These are phyloP conservation scores for Mycena galopus DNA, from an alignment of 768 basidiomycete species.

Conservation along the genomic window DNA sequence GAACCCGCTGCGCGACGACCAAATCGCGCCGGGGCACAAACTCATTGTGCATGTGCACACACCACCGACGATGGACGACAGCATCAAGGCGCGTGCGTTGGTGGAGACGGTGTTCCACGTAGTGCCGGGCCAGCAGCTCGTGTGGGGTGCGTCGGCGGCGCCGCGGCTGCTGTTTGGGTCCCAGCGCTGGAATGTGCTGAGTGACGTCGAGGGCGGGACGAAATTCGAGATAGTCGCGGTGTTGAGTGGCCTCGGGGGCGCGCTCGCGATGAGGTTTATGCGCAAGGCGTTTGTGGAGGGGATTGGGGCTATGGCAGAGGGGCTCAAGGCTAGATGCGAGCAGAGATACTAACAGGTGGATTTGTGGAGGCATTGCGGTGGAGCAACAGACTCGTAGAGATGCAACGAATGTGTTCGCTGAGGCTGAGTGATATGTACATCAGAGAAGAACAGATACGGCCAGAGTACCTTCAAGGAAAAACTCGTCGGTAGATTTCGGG, in stretches of 20 bases:
- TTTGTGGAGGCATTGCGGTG: background rate
- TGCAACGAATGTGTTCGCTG: too few species aligned
- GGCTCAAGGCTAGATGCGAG: conserved; percentile 25
- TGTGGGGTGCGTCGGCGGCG: conserved; percentile 21
- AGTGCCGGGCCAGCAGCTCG: conserved; percentile 2
- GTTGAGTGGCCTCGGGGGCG: conserved; percentile 4
- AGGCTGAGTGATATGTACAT: too few species aligned
- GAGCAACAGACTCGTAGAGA: background rate
- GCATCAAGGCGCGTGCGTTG: conserved; percentile 21
- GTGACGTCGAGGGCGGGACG: conserved; percentile 25
- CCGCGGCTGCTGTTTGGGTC: conserved; percentile 21
- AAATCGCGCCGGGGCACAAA: conserved; percentile 5
- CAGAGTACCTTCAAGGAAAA: too few species aligned
- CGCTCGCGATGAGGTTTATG: conserved; percentile 17
- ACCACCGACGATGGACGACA: conserved; percentile 28
- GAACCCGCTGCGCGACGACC: background rate
- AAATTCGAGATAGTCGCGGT: conserved; percentile 21
- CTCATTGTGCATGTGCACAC: conserved; percentile 20
- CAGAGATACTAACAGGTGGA: background rate
- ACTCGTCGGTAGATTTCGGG: too few species aligned
- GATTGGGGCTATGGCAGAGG: conserved; percentile 19
- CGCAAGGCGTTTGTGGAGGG: background rate
- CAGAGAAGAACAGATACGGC: too few species aligned
- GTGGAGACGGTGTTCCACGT: conserved; percentile 17
- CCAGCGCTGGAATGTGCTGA: conserved; percentile 20